Conservation (phyloP, 2,329 filamentous ascomycete species). For the Coniella lustricola region DNA sequence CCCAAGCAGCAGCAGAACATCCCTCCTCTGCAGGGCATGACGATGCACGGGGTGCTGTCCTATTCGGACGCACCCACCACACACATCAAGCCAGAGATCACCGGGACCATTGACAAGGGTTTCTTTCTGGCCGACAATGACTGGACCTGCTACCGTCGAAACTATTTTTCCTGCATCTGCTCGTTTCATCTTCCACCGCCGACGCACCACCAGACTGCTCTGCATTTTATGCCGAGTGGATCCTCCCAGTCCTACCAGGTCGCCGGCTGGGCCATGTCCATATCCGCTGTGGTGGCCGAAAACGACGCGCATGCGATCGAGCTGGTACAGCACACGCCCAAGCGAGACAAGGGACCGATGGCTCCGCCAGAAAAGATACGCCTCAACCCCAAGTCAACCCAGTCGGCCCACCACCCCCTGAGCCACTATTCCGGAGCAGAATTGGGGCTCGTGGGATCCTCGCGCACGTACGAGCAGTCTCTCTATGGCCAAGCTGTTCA, state of each 20-base stretch:
- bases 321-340: conserved; percentile 84
- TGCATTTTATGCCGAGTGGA: conserved; percentile 44
- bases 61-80: conserved; percentile 45
- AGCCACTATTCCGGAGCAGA: conserved; percentile 37
- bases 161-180: conserved; percentile 83
- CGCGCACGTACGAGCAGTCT: conserved; percentile 34
- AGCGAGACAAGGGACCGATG: conserved; percentile 80
- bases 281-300: conserved; percentile 76
- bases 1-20: conserved; percentile 36
- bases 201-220: conserved; percentile 26
- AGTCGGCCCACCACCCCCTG: conserved; percentile 38
- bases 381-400: conserved; percentile 59
- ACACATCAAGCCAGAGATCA: conserved; percentile 61
- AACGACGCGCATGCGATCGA: conserved; percentile 71
- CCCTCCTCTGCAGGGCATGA: conserved; percentile 45
- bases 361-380: conserved; percentile 64
- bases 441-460: conserved; percentile 26
- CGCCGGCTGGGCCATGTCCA: conserved; percentile 71
- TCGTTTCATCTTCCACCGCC: conserved; percentile 63
- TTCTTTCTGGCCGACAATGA: conserved; percentile 76
- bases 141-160: conserved; percentile 89
- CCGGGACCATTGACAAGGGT: conserved; percentile 79
- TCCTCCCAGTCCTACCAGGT: conserved; percentile 56
- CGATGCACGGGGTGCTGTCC: conserved; percentile 52
- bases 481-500: conserved; percentile 30